phyloP scores from a whole-genome alignment of 495 filamentous ascomycete species.

The Niebla homalea region DNA sequence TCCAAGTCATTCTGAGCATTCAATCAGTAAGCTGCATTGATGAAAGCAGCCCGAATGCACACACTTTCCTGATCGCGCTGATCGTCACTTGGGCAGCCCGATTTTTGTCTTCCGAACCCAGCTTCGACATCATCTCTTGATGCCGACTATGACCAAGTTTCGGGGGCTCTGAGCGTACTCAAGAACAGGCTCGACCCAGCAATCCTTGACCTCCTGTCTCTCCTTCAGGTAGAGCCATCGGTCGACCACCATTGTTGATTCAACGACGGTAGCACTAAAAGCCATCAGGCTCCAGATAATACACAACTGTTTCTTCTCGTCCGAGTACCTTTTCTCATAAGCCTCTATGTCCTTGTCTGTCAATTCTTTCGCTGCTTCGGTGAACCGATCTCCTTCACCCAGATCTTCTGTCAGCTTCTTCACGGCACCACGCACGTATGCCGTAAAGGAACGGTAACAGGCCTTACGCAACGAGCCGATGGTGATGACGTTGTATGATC shows the following conservation, averaged over 20 bases:
- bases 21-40: too few relatives aligned
- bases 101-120: background rate
- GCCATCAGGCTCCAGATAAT: conserved; percentile 90
- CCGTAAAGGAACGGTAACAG: conserved; percentile 61
- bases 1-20: too few relatives aligned
- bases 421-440: conserved; percentile 71
- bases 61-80: too few relatives aligned
- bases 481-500: conserved; percentile 53
- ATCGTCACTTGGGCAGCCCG: background rate
- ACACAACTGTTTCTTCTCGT: conserved; percentile 69
- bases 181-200: conserved; percentile 89
- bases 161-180: conserved; percentile 78
- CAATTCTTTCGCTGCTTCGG: conserved; percentile 45
- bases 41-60: too few relatives aligned
- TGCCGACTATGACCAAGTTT: conserved; percentile 79
- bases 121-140: conserved; percentile 45
- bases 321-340: conserved; percentile 51
- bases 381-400: conserved; percentile 41
- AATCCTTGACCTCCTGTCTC: conserved; percentile 50
- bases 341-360: conserved; percentile 57
- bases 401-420: conserved; percentile 51
- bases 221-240: conserved; percentile 81
- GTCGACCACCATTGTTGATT: conserved; percentile 83
- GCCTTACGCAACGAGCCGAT: conserved; percentile 73
- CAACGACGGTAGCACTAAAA: conserved; percentile 76